These are phyloP conservation scores for Myxozyma sirexii DNA, from an alignment of 805 yeast species.

Conservation along the genomic window DNA sequence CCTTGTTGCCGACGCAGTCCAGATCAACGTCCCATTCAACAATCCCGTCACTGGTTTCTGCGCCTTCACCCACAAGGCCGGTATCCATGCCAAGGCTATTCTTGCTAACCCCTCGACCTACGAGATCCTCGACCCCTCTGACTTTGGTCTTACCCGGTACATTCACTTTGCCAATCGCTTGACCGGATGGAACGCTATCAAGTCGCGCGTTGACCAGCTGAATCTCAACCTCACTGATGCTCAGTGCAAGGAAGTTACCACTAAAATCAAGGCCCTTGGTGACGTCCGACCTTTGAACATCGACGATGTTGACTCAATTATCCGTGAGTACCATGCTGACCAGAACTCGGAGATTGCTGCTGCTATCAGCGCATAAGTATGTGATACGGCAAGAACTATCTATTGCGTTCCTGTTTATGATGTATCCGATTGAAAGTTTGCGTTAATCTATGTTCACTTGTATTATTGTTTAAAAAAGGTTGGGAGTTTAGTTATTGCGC, in stretches of 20 bases:
- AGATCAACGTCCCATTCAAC: constrained; percentile 95
- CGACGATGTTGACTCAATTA: constrained; percentile 96
- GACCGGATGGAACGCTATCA: constrained; percentile 99
- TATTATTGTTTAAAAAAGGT: constrained; percentile 14
- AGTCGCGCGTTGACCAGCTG: constrained; percentile 95
- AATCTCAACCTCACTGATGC: constrained; percentile 86
- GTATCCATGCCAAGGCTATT: constrained; percentile 98
- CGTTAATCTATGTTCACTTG: background rate
- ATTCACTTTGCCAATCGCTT: constrained; percentile 97
- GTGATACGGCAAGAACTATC: background rate
- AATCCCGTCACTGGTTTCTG: constrained; percentile 99
- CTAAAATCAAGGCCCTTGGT: constrained; percentile 89
- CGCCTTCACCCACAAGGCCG: constrained; percentile 99
- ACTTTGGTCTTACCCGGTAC: constrained; percentile 93
- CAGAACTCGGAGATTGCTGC: constrained; percentile 18
- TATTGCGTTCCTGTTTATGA: background rate
- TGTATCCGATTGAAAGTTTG: background rate
- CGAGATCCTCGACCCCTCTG: constrained; percentile 91
- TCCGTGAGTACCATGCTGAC: constrained; percentile 86
- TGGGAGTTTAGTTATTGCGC: constrained; percentile 14
- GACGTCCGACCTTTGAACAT: constrained; percentile 92
- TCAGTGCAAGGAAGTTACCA: constrained; percentile 93
- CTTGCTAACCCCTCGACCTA: constrained; percentile 98
- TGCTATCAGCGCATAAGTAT: constrained; percentile 25
- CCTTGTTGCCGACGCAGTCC: constrained; percentile 95